Base-by-base conservation (phyloP, 768 basidiomycete species). In the Termitomyces sp. region DNA sequence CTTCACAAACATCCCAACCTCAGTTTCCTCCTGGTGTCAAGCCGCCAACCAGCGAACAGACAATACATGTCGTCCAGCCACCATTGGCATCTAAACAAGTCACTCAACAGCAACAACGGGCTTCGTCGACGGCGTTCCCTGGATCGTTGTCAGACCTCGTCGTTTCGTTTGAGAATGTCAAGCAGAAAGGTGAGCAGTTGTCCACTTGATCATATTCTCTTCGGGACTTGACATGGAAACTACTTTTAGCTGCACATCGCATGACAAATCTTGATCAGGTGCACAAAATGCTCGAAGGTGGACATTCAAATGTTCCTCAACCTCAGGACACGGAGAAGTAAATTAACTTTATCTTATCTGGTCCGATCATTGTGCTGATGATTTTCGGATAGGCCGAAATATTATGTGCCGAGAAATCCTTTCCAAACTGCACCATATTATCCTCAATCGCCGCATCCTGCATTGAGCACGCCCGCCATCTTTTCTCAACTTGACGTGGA, bases 281-380 rank as follows among this genome's bases (percentile, higher is more conserved):
- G 46, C 90, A 96, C 72, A 90, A 95, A 70, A 85, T 97, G 68
- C 81, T 99, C 46, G 95, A 98, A 68, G 87, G 88, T n/a, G 89
- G 95, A 53, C 91, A 92, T 68, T 79, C 86, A 36, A 91, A 83
- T 67, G 85, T 91, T 49, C 97, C 97, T 10, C 90, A 94, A 68
- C 94, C 95, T 22, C 83, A 90, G 58, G 97, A 99, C 67, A 94
- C 94, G 7, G 96, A 98, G 71, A 94, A 94, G 95, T 95, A 77
- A 24, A 72, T 3, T n/a, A n/a, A n/a, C 9, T 13, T 41, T 6
- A 53, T 51, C 47, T 59, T 51, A 50, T 10, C 24, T 57, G 26
- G 44, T 24, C 20, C 54, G 31, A n/a, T 53, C 24, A 64, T 22
- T 24, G 31, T 44, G 50, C 63, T 60, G 41, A 64, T 54, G 29